phyloP scores from a whole-genome alignment of 495 filamentous ascomycete species.

The Xylaria bambusicola region DNA sequence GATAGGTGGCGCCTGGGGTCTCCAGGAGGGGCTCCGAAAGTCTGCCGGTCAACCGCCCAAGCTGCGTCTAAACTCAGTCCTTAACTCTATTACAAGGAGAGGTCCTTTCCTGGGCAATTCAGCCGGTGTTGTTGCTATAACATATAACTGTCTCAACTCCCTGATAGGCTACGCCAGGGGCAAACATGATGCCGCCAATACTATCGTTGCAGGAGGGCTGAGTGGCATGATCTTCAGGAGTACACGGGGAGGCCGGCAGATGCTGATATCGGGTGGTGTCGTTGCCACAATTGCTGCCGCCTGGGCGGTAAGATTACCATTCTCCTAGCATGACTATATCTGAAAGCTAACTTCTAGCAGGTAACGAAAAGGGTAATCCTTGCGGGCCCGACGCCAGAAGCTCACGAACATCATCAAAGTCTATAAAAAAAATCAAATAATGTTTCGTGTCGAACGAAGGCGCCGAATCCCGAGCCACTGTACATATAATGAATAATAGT shows the following conservation, averaged over 20 bases:
- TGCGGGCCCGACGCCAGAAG: constrained; percentile 30
- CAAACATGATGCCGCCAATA: constrained; percentile 89
- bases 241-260: constrained; percentile 82
- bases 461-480: constrained; percentile 4
- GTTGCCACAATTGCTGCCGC: constrained; percentile 80
- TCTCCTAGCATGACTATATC: background rate
- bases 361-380: constrained; percentile 60
- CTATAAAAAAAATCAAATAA: constrained; percentile 18
- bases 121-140: constrained; percentile 90
- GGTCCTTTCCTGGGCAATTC: constrained; percentile 97
- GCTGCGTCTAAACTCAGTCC: constrained; percentile 85
- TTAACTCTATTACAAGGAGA: constrained; percentile 88
- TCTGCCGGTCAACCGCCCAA: constrained; percentile 77
- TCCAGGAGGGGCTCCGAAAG: constrained; percentile 81
- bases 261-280: constrained; percentile 88
- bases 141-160: constrained; percentile 95
- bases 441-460: background rate
- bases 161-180: constrained; percentile 80
- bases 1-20: constrained; percentile 87
- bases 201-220: constrained; percentile 76
- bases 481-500: constrained; percentile 23
- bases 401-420: constrained; percentile 20
- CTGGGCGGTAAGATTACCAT: constrained; percentile 73
- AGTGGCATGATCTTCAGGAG: constrained; percentile 96
- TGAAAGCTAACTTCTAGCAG: constrained; percentile 37